Base-by-base conservation (phyloP, 306 rosid genomes). In the Geum urbanum region DNA sequence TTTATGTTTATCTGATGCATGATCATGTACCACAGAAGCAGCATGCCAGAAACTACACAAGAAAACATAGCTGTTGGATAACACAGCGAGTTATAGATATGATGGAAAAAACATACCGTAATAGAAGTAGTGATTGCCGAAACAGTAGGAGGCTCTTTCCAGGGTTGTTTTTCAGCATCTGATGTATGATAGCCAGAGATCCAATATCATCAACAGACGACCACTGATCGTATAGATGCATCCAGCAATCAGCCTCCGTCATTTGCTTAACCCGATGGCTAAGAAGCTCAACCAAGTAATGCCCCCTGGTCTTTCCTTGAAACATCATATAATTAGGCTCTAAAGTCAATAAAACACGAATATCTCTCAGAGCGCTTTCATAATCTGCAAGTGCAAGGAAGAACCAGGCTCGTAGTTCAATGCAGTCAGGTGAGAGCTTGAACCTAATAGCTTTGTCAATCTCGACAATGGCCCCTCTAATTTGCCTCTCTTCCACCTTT, bases 201-300 rank as follows among this genome's bases (percentile, higher is more conserved):
- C 92, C 96, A 7, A 91, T 71, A 66, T 91, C 92, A 80, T 91
- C 96, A 13, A 91, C 95, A 39, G 80, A 80, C 39, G 92, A 91
- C 97, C 97, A 91, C 74, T 83, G 85, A 57, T 91, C 84, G 52
- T 88, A 86, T 13, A 88, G 78, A n/a, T 83, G 84, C 97, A 88
- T 88, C 97, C 97, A 91, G 83, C 92, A 86, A 48, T 91, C 92
- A 65, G 91, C 91, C 18, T 77, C 88, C 60, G 76, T 85, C 83
- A 76, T 75, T 59, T 78, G 74, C 76, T 58, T 86, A 80, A 83
- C 73, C 56, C 55, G 63, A 35, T 46, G 77, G 56, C 61, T 77
- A 58, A 91, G 81, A 49, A 83, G 76, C 78, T 70, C 78, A 48
- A 85, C 83, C 86, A 91, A 48, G 74, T 61, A 76, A 75, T 83